Conservation (phyloP, 176 grass and related monocot species). For the Oryza officinalis region DNA sequence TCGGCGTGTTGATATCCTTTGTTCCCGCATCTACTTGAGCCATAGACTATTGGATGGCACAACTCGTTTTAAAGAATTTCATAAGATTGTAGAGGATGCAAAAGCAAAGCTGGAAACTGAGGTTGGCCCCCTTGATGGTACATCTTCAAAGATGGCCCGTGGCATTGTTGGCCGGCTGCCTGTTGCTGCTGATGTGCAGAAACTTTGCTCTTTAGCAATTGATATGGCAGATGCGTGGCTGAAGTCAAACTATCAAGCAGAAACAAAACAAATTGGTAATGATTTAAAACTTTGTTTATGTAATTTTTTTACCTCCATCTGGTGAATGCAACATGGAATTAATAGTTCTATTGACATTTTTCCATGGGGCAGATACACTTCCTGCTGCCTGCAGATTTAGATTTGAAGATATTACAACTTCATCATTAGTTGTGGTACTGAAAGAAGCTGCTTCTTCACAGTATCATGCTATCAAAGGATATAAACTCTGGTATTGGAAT, state of each 20-base stretch:
- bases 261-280: constrained; percentile 62
- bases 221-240: constrained; percentile 74
- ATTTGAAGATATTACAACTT: constrained; percentile 85
- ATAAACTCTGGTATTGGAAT: constrained; percentile 97
- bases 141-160: constrained; percentile 71
- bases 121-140: constrained; percentile 76
- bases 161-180: constrained; percentile 78
- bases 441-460: constrained; percentile 66
- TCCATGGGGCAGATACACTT: constrained; percentile 70
- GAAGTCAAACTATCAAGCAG: constrained; percentile 43
- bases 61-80: constrained; percentile 72
- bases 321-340: constrained; percentile 29
- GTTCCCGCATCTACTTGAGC: constrained; percentile 80
- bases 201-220: constrained; percentile 79
- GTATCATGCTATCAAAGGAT: constrained; percentile 65
- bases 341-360: constrained; percentile 30
- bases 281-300: not conserved
- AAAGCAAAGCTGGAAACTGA: constrained; percentile 78
- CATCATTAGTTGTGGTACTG: constrained; percentile 77
- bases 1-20: constrained; percentile 88
- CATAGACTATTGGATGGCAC: constrained; percentile 86
- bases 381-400: constrained; percentile 90
- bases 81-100: constrained; percentile 72
- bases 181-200: constrained; percentile 80
- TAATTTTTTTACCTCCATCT: constrained; percentile 9